Evolutionary conservation across 768 basidiomycete species (phyloP), one percentile per base, ranked within the genome.

Genomic region (Kondoa malvinella): DNA sequence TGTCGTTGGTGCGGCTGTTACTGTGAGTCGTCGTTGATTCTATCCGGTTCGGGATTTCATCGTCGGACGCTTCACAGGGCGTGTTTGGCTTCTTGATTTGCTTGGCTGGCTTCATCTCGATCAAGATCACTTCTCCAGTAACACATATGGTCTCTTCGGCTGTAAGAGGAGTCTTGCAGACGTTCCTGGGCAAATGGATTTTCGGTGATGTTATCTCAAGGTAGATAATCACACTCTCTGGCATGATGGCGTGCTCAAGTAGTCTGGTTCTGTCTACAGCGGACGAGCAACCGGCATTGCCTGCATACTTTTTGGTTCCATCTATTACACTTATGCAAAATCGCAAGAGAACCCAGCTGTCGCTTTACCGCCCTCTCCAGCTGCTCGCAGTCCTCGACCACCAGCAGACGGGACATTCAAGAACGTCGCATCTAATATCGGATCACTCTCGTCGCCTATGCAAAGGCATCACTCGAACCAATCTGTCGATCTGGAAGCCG

Each of bases 81-180:
- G 79, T 82, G 21, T 79, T 95, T 65, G 92, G 92, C 12, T 97
- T 95, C 82, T 78, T 92, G 73, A 95, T 97, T 84, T 89, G 87
- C 78, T 83, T 97, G 66, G 92, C 92, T 12, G 89, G 88, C 70
- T 79, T 92, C 69, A 81, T 97, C 32, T 92, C 89, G 29, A 95
- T 97, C 81, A 92, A 97, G 77, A 88, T 96, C 70, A 97, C 92
- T 4, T 94, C 91, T 0, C 92, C 92, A 16, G 91, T 96, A 76
- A 92, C 92, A 1, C 92, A 97, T 77, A 97, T 96, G 92, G 80
- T 95, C 30, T 92, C 90, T 1, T 70, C 69, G 29, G 92, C 94
- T 25, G 89, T 94, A 2, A 87, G 92, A 66, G 92, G 94, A 21
- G 92, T 96, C 30, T 85, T 90, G 0, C 89, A 87, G n/a, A 89